These are phyloP conservation scores for Diversispora epigaea DNA, from an alignment of 192 early-diverging fungal genomes.

Conservation along the genomic window DNA sequence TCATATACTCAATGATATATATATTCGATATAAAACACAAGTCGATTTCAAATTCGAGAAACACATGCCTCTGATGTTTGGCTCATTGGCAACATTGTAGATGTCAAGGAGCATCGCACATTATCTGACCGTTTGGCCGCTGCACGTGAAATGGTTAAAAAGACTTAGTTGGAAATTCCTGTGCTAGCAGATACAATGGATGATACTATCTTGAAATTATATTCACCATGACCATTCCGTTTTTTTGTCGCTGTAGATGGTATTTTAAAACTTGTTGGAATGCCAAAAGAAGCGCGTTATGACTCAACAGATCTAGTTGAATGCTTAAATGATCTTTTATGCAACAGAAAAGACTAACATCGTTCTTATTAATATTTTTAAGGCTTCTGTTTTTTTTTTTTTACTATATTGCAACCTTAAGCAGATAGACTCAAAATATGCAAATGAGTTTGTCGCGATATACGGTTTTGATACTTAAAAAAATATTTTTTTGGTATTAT, in stretches of 20 bases:
- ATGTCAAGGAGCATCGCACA: conserved; percentile 11
- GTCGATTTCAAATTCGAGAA: conserved; percentile 10
- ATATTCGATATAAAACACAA: not conserved
- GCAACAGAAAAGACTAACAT: conserved; percentile 1
- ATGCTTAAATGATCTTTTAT: conserved; percentile 12
- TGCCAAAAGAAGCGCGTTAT: conserved; percentile 26
- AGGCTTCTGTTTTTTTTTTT: not conserved
- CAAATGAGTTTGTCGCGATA: too few relatives aligned
- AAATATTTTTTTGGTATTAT: too few relatives aligned
- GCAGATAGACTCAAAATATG: too few relatives aligned
- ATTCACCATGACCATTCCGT: conserved; percentile 13
- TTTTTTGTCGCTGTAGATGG: conserved; percentile 31
- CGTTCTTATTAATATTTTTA: not conserved
- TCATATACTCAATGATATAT: conserved; percentile 27
- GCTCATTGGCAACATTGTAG: conserved; percentile 22
- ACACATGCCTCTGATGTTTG: conserved; percentile 25
- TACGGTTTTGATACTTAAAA: too few relatives aligned
- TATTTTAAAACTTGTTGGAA: not conserved
- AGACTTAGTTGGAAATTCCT: conserved; percentile 5
- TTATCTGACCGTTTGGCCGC: conserved; percentile 23
- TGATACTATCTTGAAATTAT: conserved; percentile 27
- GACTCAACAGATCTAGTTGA: conserved; percentile 23
- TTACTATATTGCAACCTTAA: not conserved
- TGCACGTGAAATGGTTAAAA: conserved; percentile 21
- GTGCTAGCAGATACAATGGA: conserved; percentile 24